Evolutionary conservation across 352 stramenopile species (phyloP), one percentile per base, ranked within the genome.

Genomic region (Globisporangium cederbergense): DNA sequence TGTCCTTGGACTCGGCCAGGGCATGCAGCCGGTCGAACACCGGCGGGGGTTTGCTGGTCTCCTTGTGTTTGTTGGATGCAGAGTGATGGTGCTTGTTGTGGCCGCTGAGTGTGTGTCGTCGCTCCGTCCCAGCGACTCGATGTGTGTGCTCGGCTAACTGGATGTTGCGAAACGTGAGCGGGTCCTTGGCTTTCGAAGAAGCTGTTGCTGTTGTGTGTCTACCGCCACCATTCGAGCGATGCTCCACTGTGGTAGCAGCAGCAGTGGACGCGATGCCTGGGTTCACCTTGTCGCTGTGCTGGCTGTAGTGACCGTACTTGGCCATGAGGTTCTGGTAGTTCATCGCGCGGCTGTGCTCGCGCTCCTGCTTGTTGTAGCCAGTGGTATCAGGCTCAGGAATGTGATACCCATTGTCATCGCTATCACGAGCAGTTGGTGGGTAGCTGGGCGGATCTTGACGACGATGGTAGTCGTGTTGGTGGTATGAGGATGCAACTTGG

Each of bases 241-340:
- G 30, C 14, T 52, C 10, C 16, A 49, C 36, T 42, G 55, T 28
- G 13, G 22, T 10, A 18, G 38, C n/a, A 11, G 38, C n/a, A 11
- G 38, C 22, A n/a, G 47, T 18, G 16, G 30, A 40, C 30, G n/a
- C 50, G 4, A 16, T 38, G 9, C 25, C 57, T 8, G 75, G 73
- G 43, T 88, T 72, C 20, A 88, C 74, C 40, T 87, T 88, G 57
- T 72, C 81, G 63, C 70, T 89, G 71, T 89, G 79, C 43, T 83
- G 80, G 4, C 76, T 84, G 63, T 89, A 88, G 59, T 90, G 80
- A 1, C 81, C 82, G 68, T 91, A 93, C 52, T 88, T 88, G 56
- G 83, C 81, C 72, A 90, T 79, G 22, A 93, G 71, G 56, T 72
- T 77, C 51, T 89, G 88, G 71, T 92, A 93, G 52, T 70, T 88